A percentile compares a stretch with the other conserved stretches of the same genome.
These are phyloP conservation scores for Populus pruinosa DNA, from an alignment of 345 rosid genomes.

Conservation along the genomic window DNA sequence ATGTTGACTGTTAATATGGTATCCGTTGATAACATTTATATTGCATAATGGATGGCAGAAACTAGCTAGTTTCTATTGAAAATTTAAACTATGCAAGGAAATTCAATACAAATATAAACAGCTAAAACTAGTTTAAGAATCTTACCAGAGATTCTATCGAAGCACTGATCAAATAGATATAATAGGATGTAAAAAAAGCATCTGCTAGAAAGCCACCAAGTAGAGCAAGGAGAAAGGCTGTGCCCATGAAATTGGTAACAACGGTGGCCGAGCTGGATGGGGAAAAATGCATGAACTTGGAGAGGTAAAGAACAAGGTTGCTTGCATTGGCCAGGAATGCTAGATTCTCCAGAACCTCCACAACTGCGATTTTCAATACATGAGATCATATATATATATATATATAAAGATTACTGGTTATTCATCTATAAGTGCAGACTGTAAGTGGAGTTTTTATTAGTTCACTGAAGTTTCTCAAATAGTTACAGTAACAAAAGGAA, in stretches of 20 bases:
- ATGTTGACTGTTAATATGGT: neutral
- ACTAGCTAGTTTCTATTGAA: neutral
- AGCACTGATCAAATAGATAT: constrained; percentile 65
- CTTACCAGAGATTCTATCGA: constrained; percentile 69
- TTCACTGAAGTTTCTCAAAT: no score
- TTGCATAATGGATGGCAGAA: neutral
- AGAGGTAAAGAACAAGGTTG: constrained; percentile 77
- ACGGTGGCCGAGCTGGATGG: constrained; percentile 73
- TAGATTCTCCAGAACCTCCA: constrained; percentile 82
- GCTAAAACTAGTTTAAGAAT: neutral
- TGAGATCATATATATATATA: neutral
- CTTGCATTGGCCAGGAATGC: constrained; percentile 91
- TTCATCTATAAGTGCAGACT: no score
- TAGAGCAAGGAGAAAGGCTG: constrained; percentile 78
- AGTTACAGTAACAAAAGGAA: neutral
- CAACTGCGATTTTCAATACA: constrained; percentile 37
- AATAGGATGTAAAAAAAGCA: constrained; percentile 63
- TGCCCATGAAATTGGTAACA: constrained; percentile 90
- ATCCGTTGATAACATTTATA: no score
- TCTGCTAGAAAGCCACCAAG: constrained; percentile 88
- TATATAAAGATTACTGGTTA: no score
- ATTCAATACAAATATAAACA: neutral
- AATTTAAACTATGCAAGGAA: neutral
- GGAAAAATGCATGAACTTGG: constrained; percentile 72
- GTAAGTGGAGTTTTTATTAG: no score